phyloP scores from a whole-genome alignment of 805 yeast genomes.

The Kodamaea laetipori region DNA sequence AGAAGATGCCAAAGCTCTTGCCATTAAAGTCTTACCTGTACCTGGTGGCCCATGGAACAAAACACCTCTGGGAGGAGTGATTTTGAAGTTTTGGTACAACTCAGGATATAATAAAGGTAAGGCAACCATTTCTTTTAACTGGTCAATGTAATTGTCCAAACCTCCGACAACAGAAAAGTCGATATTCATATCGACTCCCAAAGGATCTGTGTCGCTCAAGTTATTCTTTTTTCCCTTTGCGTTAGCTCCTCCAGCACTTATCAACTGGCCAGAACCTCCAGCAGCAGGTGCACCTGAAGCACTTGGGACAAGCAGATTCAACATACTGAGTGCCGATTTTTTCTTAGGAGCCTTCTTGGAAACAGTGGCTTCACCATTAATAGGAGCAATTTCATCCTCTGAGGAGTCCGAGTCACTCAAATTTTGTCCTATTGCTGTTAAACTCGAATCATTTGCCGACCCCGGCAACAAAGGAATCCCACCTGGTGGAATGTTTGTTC shows the following conservation, averaged over 20 bases:
- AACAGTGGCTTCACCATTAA: slow-evolving; percentile 41
- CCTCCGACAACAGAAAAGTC: slow-evolving; percentile 91
- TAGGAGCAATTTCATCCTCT: slow-evolving; percentile 58
- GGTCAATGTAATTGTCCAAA: slow-evolving; percentile 83
- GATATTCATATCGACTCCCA: slow-evolving; percentile 85
- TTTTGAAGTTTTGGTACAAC: slow-evolving; percentile 81
- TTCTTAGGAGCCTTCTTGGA: slow-evolving; percentile 28
- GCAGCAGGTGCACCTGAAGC: slow-evolving; percentile 14
- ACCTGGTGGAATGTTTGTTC: slow-evolving; percentile 59
- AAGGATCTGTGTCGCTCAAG: slow-evolving; percentile 87
- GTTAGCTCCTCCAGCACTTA: slow-evolving; percentile 31
- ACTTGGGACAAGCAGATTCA: slow-evolving; percentile 13
- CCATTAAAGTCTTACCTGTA: slow-evolving; percentile 97
- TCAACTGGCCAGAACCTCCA: slow-evolving; percentile 31
- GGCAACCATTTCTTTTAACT: slow-evolving; percentile 95
- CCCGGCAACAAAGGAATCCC: slow-evolving; percentile 44
- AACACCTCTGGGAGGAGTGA: slow-evolving; percentile 97
- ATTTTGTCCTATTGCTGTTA: slow-evolving; percentile 38
- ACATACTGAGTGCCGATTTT: slow-evolving; percentile 16
- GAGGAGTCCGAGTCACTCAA: slow-evolving; percentile 60
- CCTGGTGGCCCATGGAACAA: slow-evolving; percentile 99
- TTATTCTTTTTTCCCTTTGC: slow-evolving; percentile 52
- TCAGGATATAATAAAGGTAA: slow-evolving; percentile 93
- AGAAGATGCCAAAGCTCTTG: slow-evolving; percentile 94
- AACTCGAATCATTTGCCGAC: slow-evolving; percentile 25